These are phyloP conservation scores for Peziza echinospora DNA, from an alignment of 495 filamentous ascomycete species.

Conservation along the genomic window DNA sequence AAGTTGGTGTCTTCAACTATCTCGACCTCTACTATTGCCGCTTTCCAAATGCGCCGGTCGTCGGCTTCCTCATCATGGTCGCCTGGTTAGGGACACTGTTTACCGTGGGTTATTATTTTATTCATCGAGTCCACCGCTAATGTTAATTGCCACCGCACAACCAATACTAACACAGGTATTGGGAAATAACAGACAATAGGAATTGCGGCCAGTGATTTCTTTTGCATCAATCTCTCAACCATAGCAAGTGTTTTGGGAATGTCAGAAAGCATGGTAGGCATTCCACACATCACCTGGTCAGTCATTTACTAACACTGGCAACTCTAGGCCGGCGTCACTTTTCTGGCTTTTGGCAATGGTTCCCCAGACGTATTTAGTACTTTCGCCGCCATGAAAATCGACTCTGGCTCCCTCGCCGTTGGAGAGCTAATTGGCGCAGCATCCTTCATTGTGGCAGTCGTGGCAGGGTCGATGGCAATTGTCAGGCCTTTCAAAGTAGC, in stretches of 20 bases:
- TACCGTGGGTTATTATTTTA: slow-evolving; percentile 22
- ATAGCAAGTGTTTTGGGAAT: slow-evolving; percentile 70
- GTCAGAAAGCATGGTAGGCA: slow-evolving; percentile 59
- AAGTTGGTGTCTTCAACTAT: slow-evolving; percentile 77
- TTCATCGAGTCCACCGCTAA: neutral
- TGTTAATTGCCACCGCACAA: neutral
- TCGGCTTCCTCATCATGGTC: slow-evolving; percentile 57
- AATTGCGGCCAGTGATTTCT: slow-evolving; percentile 95
- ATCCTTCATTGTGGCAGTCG: slow-evolving; percentile 88
- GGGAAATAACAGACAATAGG: slow-evolving; percentile 48
- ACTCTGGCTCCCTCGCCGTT: slow-evolving; percentile 85
- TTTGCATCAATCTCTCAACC: slow-evolving; percentile 89
- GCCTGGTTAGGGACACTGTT: slow-evolving; percentile 83
- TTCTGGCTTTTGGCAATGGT: slow-evolving; percentile 95
- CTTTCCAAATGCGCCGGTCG: slow-evolving; percentile 40
- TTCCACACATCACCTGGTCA: neutral
- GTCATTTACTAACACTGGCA: neutral
- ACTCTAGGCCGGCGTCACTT: slow-evolving; percentile 67
- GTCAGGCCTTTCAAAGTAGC: slow-evolving; percentile 83
- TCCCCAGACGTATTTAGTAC: slow-evolving; percentile 98
- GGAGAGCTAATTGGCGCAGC: slow-evolving; percentile 93
- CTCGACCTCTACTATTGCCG: slow-evolving; percentile 81
- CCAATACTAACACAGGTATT: neutral
- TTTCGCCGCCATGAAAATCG: slow-evolving; percentile 90
- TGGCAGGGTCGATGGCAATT: slow-evolving; percentile 94